Percentiles rank a stretch among this genome's conserved stretches.
phyloP scores from a whole-genome alignment of 106 monocot species.

The Amphibolis antarctica region DNA sequence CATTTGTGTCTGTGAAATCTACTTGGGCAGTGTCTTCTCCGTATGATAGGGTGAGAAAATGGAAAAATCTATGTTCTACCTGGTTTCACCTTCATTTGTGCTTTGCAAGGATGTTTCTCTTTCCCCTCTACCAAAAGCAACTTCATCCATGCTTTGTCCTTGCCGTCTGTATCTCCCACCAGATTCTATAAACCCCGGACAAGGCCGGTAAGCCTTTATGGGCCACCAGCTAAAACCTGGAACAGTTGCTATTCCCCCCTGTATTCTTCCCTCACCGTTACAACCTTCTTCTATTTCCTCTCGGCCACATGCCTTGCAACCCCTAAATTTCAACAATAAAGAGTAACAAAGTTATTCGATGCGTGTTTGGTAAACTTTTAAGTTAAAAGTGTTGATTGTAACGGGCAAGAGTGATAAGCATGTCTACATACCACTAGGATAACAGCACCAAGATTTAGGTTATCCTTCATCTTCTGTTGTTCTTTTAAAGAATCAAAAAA shows the following conservation, averaged over 20 bases:
- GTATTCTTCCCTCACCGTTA: constrained; percentile 91
- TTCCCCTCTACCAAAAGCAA: constrained; percentile 53
- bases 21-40: too few species aligned
- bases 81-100: too few species aligned
- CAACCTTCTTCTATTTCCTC: constrained; percentile 63
- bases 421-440: too few species aligned
- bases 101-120: constrained; percentile 1
- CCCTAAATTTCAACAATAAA: constrained; percentile 21
- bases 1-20: too few species aligned
- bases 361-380: too few species aligned
- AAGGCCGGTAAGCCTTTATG: constrained; percentile 81
- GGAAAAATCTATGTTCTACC: too few species aligned
- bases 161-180: constrained; percentile 71
- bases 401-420: too few species aligned
- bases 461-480: too few species aligned
- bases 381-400: too few species aligned
- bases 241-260: constrained; percentile 86
- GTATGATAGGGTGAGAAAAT: too few species aligned
- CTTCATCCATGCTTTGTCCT: constrained; percentile 92
- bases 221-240: constrained; percentile 99
- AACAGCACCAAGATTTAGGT: too few species aligned
- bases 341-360: neutral
- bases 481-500: too few species aligned
- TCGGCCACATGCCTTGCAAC: constrained; percentile 67
- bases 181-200: constrained; percentile 66